Conservation (phyloP, 441 rosid genomes). For the Populus hybrid region DNA sequence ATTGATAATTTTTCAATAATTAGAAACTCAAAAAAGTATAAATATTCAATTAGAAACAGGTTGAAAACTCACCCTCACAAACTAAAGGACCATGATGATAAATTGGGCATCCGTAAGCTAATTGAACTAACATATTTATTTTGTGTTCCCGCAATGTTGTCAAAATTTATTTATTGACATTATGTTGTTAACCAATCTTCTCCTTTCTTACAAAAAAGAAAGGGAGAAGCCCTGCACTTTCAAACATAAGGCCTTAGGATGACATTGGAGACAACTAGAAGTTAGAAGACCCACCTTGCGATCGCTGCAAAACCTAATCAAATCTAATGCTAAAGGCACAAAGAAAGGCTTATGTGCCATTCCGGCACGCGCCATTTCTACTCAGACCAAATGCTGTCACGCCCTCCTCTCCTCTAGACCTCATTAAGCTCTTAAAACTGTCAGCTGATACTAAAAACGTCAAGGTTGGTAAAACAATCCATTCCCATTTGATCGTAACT, state of each 20-base stretch:
- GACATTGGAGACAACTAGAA: not conserved
- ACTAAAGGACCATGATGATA: not conserved
- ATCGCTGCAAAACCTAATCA: not conserved
- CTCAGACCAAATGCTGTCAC: not conserved
- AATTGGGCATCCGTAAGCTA: not conserved
- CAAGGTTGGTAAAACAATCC: constrained; percentile 46
- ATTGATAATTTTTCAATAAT: too few relatives aligned
- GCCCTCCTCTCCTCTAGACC: constrained; percentile 18
- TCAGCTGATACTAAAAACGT: constrained; percentile 51
- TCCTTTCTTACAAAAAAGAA: not conserved
- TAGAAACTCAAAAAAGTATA: not conserved
- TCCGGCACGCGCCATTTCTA: not conserved
- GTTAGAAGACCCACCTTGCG: not conserved
- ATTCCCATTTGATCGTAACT: constrained; percentile 48
- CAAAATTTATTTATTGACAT: too few relatives aligned
- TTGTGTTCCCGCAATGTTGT: too few relatives aligned
- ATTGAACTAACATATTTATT: not conserved
- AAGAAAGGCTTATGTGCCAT: not conserved
- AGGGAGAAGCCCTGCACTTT: not conserved
- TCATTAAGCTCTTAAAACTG: constrained; percentile 41
- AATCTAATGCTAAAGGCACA: constrained; percentile 6
- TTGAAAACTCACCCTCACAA: not conserved
- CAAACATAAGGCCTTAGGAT: not conserved
- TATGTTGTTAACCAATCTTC: too few relatives aligned
- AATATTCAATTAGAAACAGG: not conserved